Evolutionary conservation across 805 yeast species (phyloP).

Genomic region (Pichia scutulata): DNA sequence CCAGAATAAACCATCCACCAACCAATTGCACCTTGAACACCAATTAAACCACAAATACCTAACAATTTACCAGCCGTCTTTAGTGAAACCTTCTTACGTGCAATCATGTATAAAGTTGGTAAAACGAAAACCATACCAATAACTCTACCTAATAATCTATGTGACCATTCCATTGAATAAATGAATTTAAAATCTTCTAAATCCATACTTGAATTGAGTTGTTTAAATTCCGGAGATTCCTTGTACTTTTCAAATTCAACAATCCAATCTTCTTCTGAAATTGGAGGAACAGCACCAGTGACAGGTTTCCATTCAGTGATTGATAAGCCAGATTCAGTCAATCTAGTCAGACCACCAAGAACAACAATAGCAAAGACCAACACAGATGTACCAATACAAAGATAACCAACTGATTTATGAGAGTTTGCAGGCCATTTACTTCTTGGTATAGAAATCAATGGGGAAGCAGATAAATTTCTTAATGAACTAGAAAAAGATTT

Average conservation of each 20-base stretch:
- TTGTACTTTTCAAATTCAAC: slow-evolving; percentile 74
- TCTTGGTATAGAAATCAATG: not conserved
- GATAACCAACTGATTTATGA: slow-evolving; percentile 64
- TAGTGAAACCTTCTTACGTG: slow-evolving; percentile 53
- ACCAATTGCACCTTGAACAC: slow-evolving; percentile 91
- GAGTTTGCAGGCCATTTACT: slow-evolving; percentile 36
- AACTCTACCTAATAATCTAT: slow-evolving; percentile 83
- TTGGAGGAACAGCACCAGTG: slow-evolving; percentile 90
- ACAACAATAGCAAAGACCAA: slow-evolving; percentile 92
- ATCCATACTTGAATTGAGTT: slow-evolving; percentile 80
- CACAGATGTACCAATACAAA: slow-evolving; percentile 82
- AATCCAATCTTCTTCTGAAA: slow-evolving; percentile 75
- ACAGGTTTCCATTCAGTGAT: slow-evolving; percentile 99
- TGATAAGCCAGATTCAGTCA: slow-evolving; percentile 92
- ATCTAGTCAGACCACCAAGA: slow-evolving; percentile 91
- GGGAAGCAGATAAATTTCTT: slow-evolving; percentile 3
- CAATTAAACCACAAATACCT: slow-evolving; percentile 70
- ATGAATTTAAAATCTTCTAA: slow-evolving; percentile 92
- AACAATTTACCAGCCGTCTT: slow-evolving; percentile 61
- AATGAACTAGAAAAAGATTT: slow-evolving; percentile 1
- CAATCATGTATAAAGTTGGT: slow-evolving; percentile 81
- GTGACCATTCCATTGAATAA: slow-evolving; percentile 97
- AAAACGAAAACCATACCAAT: slow-evolving; percentile 77
- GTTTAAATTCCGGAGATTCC: slow-evolving; percentile 84
- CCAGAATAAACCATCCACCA: slow-evolving; percentile 99